Evolutionary conservation across 225 moss, liverwort and hornwort genomes (phyloP).

Genomic region (Neckera pumila): DNA sequence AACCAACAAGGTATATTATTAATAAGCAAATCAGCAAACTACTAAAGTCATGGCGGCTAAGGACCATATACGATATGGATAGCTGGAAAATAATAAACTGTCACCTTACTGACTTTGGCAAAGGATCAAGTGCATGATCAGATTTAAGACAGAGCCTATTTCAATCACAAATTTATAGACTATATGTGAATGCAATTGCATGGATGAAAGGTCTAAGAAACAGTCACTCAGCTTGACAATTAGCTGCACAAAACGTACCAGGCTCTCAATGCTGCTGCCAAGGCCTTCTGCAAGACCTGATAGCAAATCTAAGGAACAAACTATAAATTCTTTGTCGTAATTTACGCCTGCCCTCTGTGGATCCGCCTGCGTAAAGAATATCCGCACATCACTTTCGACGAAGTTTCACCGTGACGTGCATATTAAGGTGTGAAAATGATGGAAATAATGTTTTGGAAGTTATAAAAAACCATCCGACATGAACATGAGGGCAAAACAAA

Average conservation of each 20-base stretch:
- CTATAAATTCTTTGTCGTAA: conserved; percentile 97
- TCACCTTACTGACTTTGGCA: not conserved
- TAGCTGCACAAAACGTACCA: conserved; percentile 39
- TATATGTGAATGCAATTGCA: not conserved
- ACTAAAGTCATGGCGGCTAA: not conserved
- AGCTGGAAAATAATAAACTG: not conserved
- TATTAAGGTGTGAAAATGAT: not conserved
- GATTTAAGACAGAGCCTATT: not conserved
- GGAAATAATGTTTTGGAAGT: not conserved
- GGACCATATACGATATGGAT: not conserved
- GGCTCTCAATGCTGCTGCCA: conserved; percentile 89
- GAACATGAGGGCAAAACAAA: not conserved
- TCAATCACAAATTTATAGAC: not conserved
- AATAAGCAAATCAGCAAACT: not conserved
- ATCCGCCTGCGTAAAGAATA: conserved; percentile 59
- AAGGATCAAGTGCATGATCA: not conserved
- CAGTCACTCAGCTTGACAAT: not conserved
- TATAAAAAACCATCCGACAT: not conserved
- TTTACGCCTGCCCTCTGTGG: conserved; percentile 91
- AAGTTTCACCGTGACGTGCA: not conserved
- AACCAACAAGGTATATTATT: not conserved
- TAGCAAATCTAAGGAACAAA: conserved; percentile 93
- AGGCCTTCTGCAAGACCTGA: conserved; percentile 99
- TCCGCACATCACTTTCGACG: not conserved
- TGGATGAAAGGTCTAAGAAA: not conserved